Base-by-base conservation (phyloP, 2,329 filamentous ascomycete species). In the Monosporascus sp. region DNA sequence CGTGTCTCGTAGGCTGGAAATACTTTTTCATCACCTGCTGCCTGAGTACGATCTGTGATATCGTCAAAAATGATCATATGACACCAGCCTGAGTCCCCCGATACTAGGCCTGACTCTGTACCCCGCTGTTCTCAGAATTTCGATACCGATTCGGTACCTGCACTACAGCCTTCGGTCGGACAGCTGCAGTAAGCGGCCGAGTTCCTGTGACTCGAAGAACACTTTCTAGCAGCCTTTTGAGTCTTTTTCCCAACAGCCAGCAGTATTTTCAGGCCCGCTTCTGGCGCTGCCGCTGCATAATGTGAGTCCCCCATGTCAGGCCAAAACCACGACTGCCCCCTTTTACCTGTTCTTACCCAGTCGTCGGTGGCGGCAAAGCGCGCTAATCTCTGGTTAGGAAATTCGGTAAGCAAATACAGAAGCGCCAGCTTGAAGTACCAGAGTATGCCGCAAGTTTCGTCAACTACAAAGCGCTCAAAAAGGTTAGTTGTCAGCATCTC, bases 371-470 rank as follows among this genome's bases (percentile, higher is more conserved):
- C 17, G 34, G 42, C 5, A 53, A 51, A 47, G 39, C 27, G 50
- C 25, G 51, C 63, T 67, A 58, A 68, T 52, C 45, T 54, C 53
- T 50, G 54, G 58, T 49, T 66, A 99, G 93, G 94, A 99, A 99
- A 83, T 99, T 99, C 78, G 94, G 94, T 73, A 99, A 99, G 80
- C 90, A 97, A 71, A 96, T 99, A 62, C 94, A 97, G 79, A 96
- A 96, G 79, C 88, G 92, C 70, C 94, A 99, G 81, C 89, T 99
- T 67, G 94, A 99, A 72, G 92, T 99, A 55, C 94, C 94, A 55
- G 94, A 99, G 82, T 99, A 99, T 86, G 93, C 94, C 57, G 91
- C 93, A 60, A 97, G 92, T 74, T 99, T 99, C 70, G 92, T 97
- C 64, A 97, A 99, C 75, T 99, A 99, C 79, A 99, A 99, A 77